Percentiles rank a stretch among this genome's conserved stretches.
Evolutionary conservation across 768 basidiomycete species (phyloP).

Genomic region (Amanita phalloides): DNA sequence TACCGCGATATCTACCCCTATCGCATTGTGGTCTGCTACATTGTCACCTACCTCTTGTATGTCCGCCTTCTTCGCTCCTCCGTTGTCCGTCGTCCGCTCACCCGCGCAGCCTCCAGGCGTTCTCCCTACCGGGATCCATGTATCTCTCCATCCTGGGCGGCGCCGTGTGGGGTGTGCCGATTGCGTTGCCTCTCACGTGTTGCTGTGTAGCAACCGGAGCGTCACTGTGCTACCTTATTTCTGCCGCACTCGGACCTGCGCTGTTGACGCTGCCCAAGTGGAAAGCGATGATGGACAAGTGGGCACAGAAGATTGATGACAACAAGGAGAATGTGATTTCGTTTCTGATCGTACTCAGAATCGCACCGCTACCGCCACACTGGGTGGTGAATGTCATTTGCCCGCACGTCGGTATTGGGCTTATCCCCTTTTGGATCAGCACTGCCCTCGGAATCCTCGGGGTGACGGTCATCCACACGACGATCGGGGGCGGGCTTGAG

Average conservation of each 20-base stretch:
- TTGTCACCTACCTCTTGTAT: constrained; percentile 86
- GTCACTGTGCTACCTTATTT: constrained; percentile 86
- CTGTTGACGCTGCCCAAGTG: constrained; percentile 80
- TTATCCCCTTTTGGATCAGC: constrained; percentile 81
- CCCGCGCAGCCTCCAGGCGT: constrained; percentile 73
- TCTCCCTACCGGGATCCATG: constrained; percentile 95
- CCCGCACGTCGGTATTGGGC: constrained; percentile 83
- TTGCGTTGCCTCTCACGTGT: constrained; percentile 85
- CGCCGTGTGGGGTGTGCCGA: constrained; percentile 85
- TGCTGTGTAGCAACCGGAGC: constrained; percentile 88
- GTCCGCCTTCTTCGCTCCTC: constrained; percentile 20
- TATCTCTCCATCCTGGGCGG: constrained; percentile 95
- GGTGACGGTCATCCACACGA: constrained; percentile 88
- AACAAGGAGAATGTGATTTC: constrained; percentile 82
- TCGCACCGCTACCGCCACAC: constrained; percentile 90
- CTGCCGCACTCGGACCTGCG: constrained; percentile 86
- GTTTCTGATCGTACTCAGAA: constrained; percentile 90
- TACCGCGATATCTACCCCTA: constrained; percentile 84
- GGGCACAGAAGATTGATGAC: constrained; percentile 66
- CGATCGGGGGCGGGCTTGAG: constrained; percentile 87
- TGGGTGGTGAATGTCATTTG: constrained; percentile 94
- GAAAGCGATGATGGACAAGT: constrained; percentile 72
- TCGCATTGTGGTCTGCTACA: constrained; percentile 80
- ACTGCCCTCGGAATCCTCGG: constrained; percentile 89
- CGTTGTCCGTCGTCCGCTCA: not conserved